Base-by-base conservation (phyloP, 352 stramenopile species). In the Globisporangium recalcitrans region DNA sequence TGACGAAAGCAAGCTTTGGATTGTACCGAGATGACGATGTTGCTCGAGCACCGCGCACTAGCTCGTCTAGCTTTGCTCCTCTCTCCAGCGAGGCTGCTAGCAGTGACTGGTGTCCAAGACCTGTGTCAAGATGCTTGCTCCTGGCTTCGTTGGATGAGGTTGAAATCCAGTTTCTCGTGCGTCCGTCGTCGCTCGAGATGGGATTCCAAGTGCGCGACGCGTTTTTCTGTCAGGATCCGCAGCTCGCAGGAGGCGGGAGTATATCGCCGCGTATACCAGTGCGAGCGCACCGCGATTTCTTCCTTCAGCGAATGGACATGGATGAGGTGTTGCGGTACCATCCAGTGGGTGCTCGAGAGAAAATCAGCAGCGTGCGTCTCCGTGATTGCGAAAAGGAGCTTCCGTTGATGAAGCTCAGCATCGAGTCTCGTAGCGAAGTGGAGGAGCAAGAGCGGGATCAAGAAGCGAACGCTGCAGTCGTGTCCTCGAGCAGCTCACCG, bases 341-440 rank as follows among this genome's bases (percentile, higher is more conserved):
- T 58, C 79, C 78, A 7, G 60, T 67, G 27, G 82, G 73, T 24
- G 74, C 82, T 19, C 72, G 68, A 19, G 68, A 82, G 14, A 75
- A 91, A 63, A 93, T 95, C 77, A 93, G 74, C 34, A 85, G 79
- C 54, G 79, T 93, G 11, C 69, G 74, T 13, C 70, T 93, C n/a
- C 77, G 72, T 9, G 55, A 87, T 29, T 93, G 84, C 34, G 84
- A 93, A 56, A 75, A 57, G 13, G 75, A 85, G 32, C 64, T 95
- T 8, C 86, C 84, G 2, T 44, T 95, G 42, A 77, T 93, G 34
- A 78, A 88, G 24, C 67, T 91, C 3, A 78, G 72, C 21, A 74
- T 91, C 51, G 81, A 90, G 47, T 74, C 82, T 46, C 57, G 57
- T 16, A 10, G 63, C 19, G 61, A 66, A 3, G 58, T 63, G n/a